These are phyloP conservation scores for Penicillium sp. DNA, from an alignment of 2,329 filamentous ascomycete species.

Conservation along the genomic window DNA sequence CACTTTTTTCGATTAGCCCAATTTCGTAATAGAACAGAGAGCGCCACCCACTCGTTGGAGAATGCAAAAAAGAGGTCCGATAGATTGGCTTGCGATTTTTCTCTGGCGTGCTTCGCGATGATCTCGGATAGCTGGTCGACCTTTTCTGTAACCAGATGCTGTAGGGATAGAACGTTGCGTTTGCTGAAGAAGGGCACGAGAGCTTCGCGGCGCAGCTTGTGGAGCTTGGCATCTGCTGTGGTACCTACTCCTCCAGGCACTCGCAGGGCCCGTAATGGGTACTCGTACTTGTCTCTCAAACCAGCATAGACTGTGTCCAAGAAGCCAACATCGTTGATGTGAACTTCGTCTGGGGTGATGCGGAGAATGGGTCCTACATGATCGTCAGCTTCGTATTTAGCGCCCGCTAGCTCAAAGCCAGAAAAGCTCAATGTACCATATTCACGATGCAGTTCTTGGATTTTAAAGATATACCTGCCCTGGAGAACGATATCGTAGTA, in stretches of 20 bases:
- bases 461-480: constrained; percentile 23
- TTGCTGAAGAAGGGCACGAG: constrained; percentile 35
- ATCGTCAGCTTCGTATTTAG: neutral
- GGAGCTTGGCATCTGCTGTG: constrained; percentile 27
- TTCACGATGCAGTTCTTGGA: constrained; percentile 23
- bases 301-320: constrained; percentile 35
- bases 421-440: constrained; percentile 34
- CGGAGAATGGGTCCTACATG: constrained; percentile 36
- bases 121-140: constrained; percentile 20
- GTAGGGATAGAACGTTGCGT: constrained; percentile 26
- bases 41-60: constrained; percentile 25
- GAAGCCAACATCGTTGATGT: constrained; percentile 36
- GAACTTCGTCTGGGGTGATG: constrained; percentile 38
- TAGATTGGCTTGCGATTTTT: constrained; percentile 18
- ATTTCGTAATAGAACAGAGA: neutral
- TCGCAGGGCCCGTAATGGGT: constrained; percentile 8
- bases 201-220: constrained; percentile 31
- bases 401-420: neutral
- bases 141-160: constrained; percentile 27
- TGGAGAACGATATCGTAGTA: constrained; percentile 22
- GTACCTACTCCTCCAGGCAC: constrained; percentile 29
- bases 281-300: constrained; percentile 29
- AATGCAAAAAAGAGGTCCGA: constrained; percentile 33
- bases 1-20: constrained; percentile 16
- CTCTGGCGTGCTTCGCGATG: constrained; percentile 3